These are phyloP conservation scores for Alisma plantagoaquatica DNA, from an alignment of 106 monocot genomes.

Conservation along the genomic window DNA sequence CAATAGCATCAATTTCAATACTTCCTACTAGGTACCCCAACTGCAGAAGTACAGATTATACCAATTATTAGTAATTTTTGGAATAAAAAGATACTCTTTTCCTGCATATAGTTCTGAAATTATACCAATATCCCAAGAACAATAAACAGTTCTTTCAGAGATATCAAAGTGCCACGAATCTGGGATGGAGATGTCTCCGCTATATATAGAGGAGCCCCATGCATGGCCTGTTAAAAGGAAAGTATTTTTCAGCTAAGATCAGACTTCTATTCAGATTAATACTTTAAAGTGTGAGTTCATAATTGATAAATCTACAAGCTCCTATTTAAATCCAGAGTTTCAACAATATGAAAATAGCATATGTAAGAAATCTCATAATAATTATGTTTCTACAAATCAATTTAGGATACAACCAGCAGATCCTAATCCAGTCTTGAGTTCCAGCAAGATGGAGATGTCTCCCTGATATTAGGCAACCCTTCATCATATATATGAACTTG, in stretches of 20 bases:
- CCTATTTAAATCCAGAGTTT: too few relatives aligned
- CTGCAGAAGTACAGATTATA: conserved; percentile 31
- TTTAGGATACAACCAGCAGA: too few relatives aligned
- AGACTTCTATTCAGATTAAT: neutral
- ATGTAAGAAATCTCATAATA: too few relatives aligned
- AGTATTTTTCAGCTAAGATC: neutral
- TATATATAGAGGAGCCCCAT: conserved; percentile 95
- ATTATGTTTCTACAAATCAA: too few relatives aligned
- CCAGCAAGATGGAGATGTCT: too few relatives aligned
- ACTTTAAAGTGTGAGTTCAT: neutral
- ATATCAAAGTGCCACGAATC: conserved; percentile 96
- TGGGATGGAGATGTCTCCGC: conserved; percentile 93
- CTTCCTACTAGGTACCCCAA: conserved; percentile 89
- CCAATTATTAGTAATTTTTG: conserved; percentile 2
- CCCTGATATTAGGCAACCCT: too few relatives aligned
- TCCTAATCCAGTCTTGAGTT: too few relatives aligned
- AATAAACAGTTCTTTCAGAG: conserved; percentile 92
- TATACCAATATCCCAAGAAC: conserved; percentile 91
- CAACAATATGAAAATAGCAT: too few relatives aligned
- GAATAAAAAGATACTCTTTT: neutral
- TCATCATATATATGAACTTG: too few relatives aligned
- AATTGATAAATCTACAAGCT: neutral
- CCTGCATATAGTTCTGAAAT: neutral
- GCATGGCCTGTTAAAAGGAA: conserved; percentile 69
- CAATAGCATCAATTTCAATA: conserved; percentile 67